Base-by-base conservation (phyloP, 2,329 filamentous ascomycete species). In the Colletotrichum incanum region DNA sequence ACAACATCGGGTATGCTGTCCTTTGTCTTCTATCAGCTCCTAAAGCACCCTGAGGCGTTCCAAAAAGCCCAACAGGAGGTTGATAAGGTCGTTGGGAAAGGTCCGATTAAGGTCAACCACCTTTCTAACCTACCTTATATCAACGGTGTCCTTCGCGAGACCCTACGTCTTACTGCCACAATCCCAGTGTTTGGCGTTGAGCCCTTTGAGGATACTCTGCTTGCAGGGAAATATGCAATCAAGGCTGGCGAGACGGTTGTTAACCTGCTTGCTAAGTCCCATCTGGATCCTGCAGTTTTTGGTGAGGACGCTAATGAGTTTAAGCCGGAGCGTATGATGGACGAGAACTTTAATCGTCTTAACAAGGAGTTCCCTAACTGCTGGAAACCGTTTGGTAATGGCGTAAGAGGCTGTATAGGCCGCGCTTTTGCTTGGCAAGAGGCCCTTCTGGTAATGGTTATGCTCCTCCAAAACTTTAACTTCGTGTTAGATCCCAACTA, bases 1-100 rank as follows among this genome's bases (percentile, higher is more conserved):
- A 94, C 93, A 0, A 93, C 93, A 0, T 90, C 90, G 1, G 92
- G 91, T 5, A 82, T 92, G 16, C 80, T 94, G 11, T 88, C 90
- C 0, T 94, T 93, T 76, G 81, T 87, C 0, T 88, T 93, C 64
- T 92, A 91, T 77, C 86, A 91, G 65, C 84, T 95, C 1, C 79
- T 93, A 41, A 91, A 91, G 77, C 85, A 92, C 75, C 92, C 92
- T 0, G 84, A 87, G 1, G 84, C 84, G 1, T 89, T 91, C 73
- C 81, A 82, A 45, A 90, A 89, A 74, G 91, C 91, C 0, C 91
- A 91, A 73, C 79, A 90, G 71, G 93, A 94, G 77, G 90, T 94
- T 9, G 92, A 94, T 76, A 75, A 81, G 0, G 90, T 94, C 1
- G 80, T 93, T 59, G 92, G 91, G 2, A 85, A 83, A 61, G 86